A percentile compares a stretch with the other conserved stretches of the same genome.
phyloP scores from a whole-genome alignment of 2,329 filamentous ascomycete genomes.

The Aspergillus fumigatiaffinis region DNA sequence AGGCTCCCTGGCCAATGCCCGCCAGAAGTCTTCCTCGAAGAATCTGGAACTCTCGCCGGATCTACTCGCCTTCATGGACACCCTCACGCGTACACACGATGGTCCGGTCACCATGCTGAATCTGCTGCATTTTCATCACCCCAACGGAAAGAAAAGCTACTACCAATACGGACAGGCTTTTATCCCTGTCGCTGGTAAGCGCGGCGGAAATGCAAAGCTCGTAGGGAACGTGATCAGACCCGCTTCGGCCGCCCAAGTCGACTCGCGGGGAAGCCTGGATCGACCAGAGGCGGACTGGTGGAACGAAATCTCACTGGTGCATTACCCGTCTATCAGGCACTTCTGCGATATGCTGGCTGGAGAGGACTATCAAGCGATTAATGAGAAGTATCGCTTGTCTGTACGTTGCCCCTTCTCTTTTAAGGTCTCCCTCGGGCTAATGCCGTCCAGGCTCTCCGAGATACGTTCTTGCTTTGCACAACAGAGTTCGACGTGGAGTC shows the following conservation, averaged over 20 bases:
- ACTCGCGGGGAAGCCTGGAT: constrained; percentile 20
- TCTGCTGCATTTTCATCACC: constrained; percentile 52
- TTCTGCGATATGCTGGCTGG: constrained; percentile 60
- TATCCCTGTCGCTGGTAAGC: constrained; percentile 45
- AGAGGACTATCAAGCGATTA: constrained; percentile 57
- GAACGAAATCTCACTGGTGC: constrained; percentile 63
- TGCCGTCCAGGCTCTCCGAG: constrained; percentile 39
- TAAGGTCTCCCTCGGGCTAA: constrained; percentile 1
- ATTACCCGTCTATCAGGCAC: constrained; percentile 60
- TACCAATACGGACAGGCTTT: constrained; percentile 52
- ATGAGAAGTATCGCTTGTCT: constrained; percentile 49
- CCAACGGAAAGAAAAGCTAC: constrained; percentile 52
- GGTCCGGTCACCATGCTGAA: constrained; percentile 61
- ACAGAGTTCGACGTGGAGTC: constrained; percentile 46
- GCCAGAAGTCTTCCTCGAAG: constrained; percentile 38
- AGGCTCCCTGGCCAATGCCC: constrained; percentile 22
- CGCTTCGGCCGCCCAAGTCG: constrained; percentile 10
- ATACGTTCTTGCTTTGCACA: constrained; percentile 53
- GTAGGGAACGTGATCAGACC: constrained; percentile 53
- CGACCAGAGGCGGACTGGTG: constrained; percentile 40
- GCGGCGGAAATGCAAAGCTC: constrained; percentile 59
- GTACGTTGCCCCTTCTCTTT: constrained; percentile 18
- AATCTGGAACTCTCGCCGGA: constrained; percentile 50
- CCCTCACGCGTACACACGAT: constrained; percentile 25
- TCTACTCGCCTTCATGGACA: constrained; percentile 48